These are phyloP conservation scores for Amphirosellinia nigrospora DNA, from an alignment of 495 filamentous ascomycete species.

Conservation along the genomic window DNA sequence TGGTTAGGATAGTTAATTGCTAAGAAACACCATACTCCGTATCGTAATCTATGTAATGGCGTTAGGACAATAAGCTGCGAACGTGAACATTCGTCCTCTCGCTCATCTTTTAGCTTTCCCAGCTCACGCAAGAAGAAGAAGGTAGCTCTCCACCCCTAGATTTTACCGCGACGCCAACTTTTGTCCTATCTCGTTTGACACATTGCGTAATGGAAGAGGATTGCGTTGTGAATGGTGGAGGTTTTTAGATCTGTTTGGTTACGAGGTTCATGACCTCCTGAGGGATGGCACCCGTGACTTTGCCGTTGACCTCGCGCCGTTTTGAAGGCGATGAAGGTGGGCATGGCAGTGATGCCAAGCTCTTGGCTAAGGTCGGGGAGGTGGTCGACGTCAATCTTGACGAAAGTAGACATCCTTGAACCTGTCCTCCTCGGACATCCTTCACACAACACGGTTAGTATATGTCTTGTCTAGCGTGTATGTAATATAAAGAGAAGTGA, in stretches of 20 bases:
- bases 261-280: constrained; percentile 64
- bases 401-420: constrained; percentile 70
- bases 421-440: constrained; percentile 30
- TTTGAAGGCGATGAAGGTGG: constrained; percentile 89
- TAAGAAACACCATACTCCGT: neutral
- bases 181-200: neutral
- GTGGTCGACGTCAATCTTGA: constrained; percentile 93
- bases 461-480: constrained; percentile 19
- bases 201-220: neutral
- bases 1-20: neutral
- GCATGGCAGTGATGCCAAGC: constrained; percentile 91
- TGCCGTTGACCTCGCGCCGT: constrained; percentile 66
- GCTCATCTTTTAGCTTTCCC: neutral
- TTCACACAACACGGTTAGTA: constrained; percentile 11
- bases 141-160: neutral
- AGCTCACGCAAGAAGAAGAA: neutral
- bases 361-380: constrained; percentile 76
- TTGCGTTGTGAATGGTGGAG: neutral
- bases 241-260: constrained; percentile 28
- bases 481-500: neutral
- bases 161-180: neutral
- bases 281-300: constrained; percentile 85
- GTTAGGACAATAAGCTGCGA: neutral
- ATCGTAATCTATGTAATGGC: neutral
- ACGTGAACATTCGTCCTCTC: neutral